Evolutionary conservation across 176 grass and related monocot genomes (phyloP), one percentile per base, ranked within the genome.

Genomic region (Avena sativa): DNA sequence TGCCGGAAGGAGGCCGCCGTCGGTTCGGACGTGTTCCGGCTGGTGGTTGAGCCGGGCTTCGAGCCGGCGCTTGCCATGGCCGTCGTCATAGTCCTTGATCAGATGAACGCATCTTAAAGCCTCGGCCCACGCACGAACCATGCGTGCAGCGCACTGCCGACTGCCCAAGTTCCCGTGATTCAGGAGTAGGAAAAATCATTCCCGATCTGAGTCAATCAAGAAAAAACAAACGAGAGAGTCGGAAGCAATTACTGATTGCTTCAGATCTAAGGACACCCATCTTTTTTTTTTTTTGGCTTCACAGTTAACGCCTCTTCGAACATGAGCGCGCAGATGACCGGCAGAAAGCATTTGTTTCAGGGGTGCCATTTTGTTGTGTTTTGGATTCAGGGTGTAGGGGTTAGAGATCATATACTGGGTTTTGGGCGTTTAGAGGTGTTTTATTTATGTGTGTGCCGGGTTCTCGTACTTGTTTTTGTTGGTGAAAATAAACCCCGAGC

Each of bases 21-120:
- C 0, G 91, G 93, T 4, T 87, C 66, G 14, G 95, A 97, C 82
- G 93, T 97, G 60, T 97, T 97, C 85, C 75, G 76, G 44, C 88
- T 97, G 43, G 19, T 92, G 11, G 92, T 97, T 25, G 91, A 93
- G 83, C 95, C 93, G 1, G 91, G 87, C 17, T 93, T 95, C 6
- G 92, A 93, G 44, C 71, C 89, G n/a, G 79, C 92, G 25, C 80
- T 85, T 6, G 93, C 93, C 85, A 97, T 93, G 95, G 93, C 92
- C 80, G 87, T 97, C 14, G 95, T 97, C 81, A 90, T 97, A 17
- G 85, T 97, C 71, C 90, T 97, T 6, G 93, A 95, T 20, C 92
- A 91, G 87, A 93, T 91, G 92, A 77, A 87, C 78, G 58, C 57
- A 0, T 68, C 84, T 34, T 86, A 14, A 86, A 16, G 40, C 6